Evolutionary conservation across 2,329 filamentous ascomycete genomes (phyloP).

Genomic region (Pyrenophora seminiperda): DNA sequence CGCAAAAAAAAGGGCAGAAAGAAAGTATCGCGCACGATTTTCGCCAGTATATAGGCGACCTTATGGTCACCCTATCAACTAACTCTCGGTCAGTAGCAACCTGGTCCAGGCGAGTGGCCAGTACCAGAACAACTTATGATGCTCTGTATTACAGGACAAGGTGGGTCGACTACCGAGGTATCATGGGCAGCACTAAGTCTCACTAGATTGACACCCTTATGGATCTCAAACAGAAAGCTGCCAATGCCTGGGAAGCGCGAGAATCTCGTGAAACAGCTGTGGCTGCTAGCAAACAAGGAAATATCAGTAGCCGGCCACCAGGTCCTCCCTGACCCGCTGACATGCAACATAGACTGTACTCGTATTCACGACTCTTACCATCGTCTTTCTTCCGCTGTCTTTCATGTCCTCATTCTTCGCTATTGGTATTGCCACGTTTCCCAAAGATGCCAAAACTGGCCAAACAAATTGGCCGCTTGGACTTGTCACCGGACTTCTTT

Average conservation of each 20-base stretch:
- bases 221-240: conserved; percentile 24
- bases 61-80: no score
- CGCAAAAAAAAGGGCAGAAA: no score
- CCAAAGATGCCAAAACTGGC: conserved; percentile 5
- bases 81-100: no score
- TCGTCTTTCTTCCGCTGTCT: conserved; percentile 20
- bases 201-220: conserved; percentile 16
- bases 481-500: conserved; percentile 8
- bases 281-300: conserved; percentile 17
- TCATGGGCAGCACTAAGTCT: not conserved
- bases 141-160: conserved; percentile 16
- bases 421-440: conserved; percentile 14
- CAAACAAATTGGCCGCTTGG: conserved; percentile 10
- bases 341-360: conserved; percentile 8
- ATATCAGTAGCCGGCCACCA: not conserved
- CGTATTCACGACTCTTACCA: conserved; percentile 20
- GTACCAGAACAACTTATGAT: no score
- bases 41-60: no score
- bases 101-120: no score
- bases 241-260: conserved; percentile 22
- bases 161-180: not conserved
- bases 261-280: conserved; percentile 14
- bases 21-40: no score
- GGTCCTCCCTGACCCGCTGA: not conserved
- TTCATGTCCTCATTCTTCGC: conserved; percentile 24